These are phyloP conservation scores for Tolypocladium tropicale DNA, from an alignment of 2,329 filamentous ascomycete species.

Conservation along the genomic window DNA sequence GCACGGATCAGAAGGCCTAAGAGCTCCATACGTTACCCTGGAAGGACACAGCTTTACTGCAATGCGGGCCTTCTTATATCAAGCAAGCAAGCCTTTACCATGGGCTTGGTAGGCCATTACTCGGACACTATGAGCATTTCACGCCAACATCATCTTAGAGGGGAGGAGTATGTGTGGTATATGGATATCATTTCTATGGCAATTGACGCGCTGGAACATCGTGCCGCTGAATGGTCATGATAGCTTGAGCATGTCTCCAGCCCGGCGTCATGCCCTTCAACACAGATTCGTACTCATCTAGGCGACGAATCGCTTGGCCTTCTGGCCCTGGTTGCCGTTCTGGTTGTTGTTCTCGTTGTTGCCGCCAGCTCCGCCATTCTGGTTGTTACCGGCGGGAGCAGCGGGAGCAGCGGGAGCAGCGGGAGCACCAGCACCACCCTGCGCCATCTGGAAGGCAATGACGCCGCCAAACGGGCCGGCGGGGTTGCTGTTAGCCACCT, in stretches of 20 bases:
- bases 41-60: no score
- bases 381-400: neutral
- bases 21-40: no score
- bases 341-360: neutral
- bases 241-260: neutral
- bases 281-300: neutral
- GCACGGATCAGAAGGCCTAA: no score
- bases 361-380: neutral
- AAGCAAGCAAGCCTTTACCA: no score
- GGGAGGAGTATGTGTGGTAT: no score
- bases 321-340: neutral
- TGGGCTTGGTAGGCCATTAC: no score
- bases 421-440: neutral
- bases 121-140: no score
- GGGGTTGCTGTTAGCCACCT: slow-evolving; percentile 29
- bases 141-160: neutral
- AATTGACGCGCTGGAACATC: no score
- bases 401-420: neutral
- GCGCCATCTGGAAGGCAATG: slow-evolving; percentile 27
- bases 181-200: no score
- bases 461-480: slow-evolving; percentile 32
- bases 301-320: neutral
- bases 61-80: no score
- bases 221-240: neutral
- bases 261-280: no score